Evolutionary conservation across 257 asterid species (phyloP), one percentile per base, ranked within the genome.

Genomic region (Haberlea rhodopensis): DNA sequence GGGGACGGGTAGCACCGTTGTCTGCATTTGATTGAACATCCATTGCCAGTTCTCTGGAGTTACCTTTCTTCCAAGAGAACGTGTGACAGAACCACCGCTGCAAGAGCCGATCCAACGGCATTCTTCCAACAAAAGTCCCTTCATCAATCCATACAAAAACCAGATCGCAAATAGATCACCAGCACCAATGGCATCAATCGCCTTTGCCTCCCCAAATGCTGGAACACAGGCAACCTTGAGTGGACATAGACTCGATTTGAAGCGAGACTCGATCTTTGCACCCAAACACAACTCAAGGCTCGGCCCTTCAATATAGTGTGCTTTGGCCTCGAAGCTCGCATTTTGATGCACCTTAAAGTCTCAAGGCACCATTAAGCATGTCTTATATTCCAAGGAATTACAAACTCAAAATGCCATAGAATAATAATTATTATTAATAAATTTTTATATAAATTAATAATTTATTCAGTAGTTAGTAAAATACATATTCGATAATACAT

Each of bases 141-240:
- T 86, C 82, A 94, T 84, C 69, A 94, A 69, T 51, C 99, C 99
- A 19, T 90, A 94, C 68, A 94, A 63, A 80, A 90, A 94, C 8
- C 99, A 97, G 32, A 97, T 73, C 0, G 97, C 99, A 53, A 94
- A 94, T n/a, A 94, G 91, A 81, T 94, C 99, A 6, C 99, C 99
- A 0, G 99, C 99, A 60, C 99, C 99, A 0, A 97, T 94, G 49
- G 99, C 95, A 72, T 94, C 97, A 19, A 80, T 79, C 0, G 95
- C 92, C 77, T 80, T 88, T 3, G 82, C 28, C 73, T 86, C 85
- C 10, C 95, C 94, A 1, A 85, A 81, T 49, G 99, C 97, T 11
- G 95, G 94, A 24, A 94, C 84, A 11, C 77, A 84, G 8, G 81
- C 99, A 58, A 90, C 85, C 98, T 88, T 18, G 63, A 62, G 29